These are phyloP conservation scores for Eruca vesicaria DNA, from an alignment of 441 rosid genomes.

Conservation along the genomic window DNA sequence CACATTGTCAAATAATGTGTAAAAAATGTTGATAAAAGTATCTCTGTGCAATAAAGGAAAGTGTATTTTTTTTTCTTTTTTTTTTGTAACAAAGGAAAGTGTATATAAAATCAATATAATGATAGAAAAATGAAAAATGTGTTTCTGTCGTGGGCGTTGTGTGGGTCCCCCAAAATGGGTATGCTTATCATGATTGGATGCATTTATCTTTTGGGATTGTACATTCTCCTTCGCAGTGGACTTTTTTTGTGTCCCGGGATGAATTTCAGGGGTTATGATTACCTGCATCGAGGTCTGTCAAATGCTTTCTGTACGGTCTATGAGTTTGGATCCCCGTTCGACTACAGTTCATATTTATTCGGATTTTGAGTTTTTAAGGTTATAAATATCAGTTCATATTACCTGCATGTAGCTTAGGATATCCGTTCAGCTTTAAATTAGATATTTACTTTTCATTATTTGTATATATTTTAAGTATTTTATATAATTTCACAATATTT, in stretches of 20 bases:
- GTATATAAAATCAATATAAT: neutral
- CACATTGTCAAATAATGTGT: too few species aligned
- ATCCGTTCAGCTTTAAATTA: too few species aligned
- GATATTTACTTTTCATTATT: too few species aligned
- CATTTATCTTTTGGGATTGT: neutral
- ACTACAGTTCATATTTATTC: too few species aligned
- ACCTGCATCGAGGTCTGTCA: neutral
- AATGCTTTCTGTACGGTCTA: neutral
- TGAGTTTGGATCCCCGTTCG: too few species aligned
- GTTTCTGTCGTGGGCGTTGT: constrained; percentile 4
- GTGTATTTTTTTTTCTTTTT: too few species aligned
- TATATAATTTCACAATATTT: too few species aligned
- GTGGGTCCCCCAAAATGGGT: constrained; percentile 20
- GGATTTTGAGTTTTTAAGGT: too few species aligned
- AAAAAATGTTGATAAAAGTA: too few species aligned
- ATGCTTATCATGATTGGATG: constrained; percentile 13
- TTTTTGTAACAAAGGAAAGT: neutral
- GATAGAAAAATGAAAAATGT: constrained; percentile 5
- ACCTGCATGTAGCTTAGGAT: too few species aligned
- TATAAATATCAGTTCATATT: too few species aligned
- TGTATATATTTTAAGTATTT: too few species aligned
- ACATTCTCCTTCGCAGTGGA: constrained; percentile 2
- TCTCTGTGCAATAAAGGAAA: neutral
- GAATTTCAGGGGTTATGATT: neutral
- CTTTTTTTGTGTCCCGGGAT: neutral